Percentiles rank a stretch among this genome's conserved stretches.
phyloP scores from a whole-genome alignment of 2,329 filamentous ascomycete genomes.

The Fusarium begoniae region DNA sequence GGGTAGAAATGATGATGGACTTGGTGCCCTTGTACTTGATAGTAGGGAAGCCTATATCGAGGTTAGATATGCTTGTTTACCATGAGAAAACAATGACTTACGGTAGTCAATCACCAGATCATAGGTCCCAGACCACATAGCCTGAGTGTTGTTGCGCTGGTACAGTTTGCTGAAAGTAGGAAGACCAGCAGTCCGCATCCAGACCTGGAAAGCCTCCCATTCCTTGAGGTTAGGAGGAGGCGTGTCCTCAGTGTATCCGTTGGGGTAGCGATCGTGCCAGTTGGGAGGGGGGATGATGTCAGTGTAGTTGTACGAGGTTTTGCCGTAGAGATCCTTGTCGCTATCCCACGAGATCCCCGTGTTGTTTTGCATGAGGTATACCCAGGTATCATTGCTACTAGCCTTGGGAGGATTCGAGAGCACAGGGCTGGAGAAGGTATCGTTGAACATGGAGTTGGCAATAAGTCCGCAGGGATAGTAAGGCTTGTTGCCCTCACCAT shows the following conservation, averaged over 20 bases:
- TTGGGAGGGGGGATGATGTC: constrained; percentile 86
- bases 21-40: constrained; percentile 85
- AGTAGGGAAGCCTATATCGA: constrained; percentile 77
- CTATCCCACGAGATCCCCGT: constrained; percentile 85
- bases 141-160: constrained; percentile 76
- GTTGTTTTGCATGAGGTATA: constrained; percentile 80
- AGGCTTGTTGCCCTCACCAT: constrained; percentile 67
- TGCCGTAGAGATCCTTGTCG: constrained; percentile 81
- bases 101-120: constrained; percentile 79
- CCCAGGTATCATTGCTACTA: constrained; percentile 48
- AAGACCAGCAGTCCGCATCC: constrained; percentile 97
- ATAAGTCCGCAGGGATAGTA: constrained; percentile 97
- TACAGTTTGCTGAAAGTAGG: constrained; percentile 96
- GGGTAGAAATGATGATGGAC: constrained; percentile 86
- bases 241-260: constrained; percentile 71
- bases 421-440: constrained; percentile 77
- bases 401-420: constrained; percentile 59
- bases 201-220: constrained; percentile 92
- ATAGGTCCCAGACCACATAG: constrained; percentile 78
- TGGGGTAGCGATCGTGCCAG: constrained; percentile 77
- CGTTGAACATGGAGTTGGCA: constrained; percentile 97
- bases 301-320: constrained; percentile 69
- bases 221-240: constrained; percentile 77
- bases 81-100: constrained; percentile 59
- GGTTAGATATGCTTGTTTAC: constrained; percentile 10